A percentile compares a stretch with the other conserved stretches of the same genome.
phyloP scores from a whole-genome alignment of 495 filamentous ascomycete genomes.

The Usnea hakonensis region DNA sequence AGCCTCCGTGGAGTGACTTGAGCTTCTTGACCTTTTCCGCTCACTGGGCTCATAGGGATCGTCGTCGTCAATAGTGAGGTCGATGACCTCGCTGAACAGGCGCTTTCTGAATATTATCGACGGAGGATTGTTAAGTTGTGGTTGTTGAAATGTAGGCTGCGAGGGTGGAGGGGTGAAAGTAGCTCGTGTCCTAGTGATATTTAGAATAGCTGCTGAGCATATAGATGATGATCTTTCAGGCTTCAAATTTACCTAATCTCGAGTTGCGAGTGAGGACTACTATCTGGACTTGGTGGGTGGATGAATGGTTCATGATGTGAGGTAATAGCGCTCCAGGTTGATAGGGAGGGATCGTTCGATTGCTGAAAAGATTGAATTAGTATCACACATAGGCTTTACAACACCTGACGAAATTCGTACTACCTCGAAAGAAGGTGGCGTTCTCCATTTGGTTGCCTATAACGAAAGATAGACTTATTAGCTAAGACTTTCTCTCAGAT shows the following conservation, averaged over 20 bases:
- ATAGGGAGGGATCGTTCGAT: not conserved
- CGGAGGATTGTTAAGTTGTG: not conserved
- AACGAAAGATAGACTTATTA: no score
- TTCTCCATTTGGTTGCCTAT: not conserved
- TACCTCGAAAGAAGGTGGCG: not conserved
- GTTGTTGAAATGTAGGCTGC: not conserved
- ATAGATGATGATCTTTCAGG: not conserved
- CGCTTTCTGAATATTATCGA: not conserved
- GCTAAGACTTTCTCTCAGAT: no score
- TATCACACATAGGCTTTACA: no score
- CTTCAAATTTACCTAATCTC: not conserved
- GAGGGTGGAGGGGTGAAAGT: not conserved
- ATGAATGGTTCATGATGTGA: not conserved
- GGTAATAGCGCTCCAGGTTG: not conserved
- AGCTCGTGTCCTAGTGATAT: not conserved
- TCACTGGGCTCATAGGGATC: not conserved
- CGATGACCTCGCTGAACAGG: not conserved
- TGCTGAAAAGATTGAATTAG: not conserved
- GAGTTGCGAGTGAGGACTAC: not conserved
- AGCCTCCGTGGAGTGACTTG: constrained; percentile 7
- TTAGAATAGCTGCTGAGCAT: not conserved
- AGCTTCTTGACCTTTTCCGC: constrained; percentile 14
- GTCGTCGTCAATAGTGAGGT: constrained; percentile 12
- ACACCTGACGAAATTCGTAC: not conserved
- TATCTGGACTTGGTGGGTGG: not conserved